Evolutionary conservation across 1,284 basidiomycete species (phyloP), one percentile per base, ranked within the genome.

Genomic region (Rhizoctonia solani): DNA sequence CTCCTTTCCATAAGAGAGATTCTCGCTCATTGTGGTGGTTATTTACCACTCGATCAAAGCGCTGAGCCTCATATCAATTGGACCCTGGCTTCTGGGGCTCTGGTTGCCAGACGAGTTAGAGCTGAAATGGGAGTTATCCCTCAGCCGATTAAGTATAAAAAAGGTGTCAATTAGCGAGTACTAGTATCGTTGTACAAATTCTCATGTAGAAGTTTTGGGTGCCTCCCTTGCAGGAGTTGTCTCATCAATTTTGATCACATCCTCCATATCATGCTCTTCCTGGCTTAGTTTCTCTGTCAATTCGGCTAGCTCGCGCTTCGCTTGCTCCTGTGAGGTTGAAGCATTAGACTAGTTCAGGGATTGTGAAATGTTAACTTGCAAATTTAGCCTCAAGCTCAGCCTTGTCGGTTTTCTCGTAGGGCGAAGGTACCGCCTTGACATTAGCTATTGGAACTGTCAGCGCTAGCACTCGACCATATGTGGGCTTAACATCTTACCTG

Each of bases 371-470:
- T 41, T 54, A 4, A 79, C 85, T 50, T 69, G 88, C 87, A 66
- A 81, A 76, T 73, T 86, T 85, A 11, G 79, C 79, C 66, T 88
- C 84, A 9, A 91, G 73, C 11, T 88, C 86, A 5, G 78, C 71
- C 68, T 82, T 78, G 72, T 86, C 79, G 74, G 89, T 89, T 53
- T 84, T 82, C 1, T 84, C 82, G 71, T 84, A 89, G 3, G 85
- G 80, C 0, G 79, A 73, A 0, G 79, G 75, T 14, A 75, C 74
- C 0, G 74, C 1, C 77, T 73, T 4, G 76, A 72, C 44, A 79
- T 77, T 73, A 81, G 82, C 67, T 82, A 79, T 32, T 81, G 30
- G 19, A 34, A 52, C 46, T 19, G 29, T 23, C 32, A 30, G 32
- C 8, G 29, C 63, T 2, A 27, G 5, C 39, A n/a, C 29, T 14